phyloP scores from a whole-genome alignment of 108 stramenopile genomes.

The Cyclotella sp. region DNA sequence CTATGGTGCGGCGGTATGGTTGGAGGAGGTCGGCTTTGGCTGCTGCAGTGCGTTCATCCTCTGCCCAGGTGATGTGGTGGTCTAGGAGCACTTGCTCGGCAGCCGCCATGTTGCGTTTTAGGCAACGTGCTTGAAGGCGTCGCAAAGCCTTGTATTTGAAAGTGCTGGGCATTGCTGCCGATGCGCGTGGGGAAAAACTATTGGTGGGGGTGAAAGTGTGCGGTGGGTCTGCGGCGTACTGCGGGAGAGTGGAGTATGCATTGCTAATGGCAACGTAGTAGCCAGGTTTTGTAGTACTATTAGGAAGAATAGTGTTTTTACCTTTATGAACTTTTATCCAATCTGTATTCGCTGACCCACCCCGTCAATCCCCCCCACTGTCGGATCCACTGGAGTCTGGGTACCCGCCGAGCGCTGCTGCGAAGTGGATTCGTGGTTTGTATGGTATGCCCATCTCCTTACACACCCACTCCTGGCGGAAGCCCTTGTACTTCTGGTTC shows the following conservation, averaged over 20 bases:
- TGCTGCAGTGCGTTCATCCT: background rate
- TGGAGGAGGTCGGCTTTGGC: conserved; percentile 3
- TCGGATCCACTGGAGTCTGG: background rate
- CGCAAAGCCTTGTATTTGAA: background rate
- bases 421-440: background rate
- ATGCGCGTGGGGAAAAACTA: background rate
- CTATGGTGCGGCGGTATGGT: background rate
- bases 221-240: conserved; percentile 4
- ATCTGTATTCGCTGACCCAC: background rate
- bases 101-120: no score
- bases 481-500: no score
- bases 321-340: conserved; percentile 2
- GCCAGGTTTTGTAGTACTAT: background rate
- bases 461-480: no score
- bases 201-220: background rate
- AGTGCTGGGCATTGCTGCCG: background rate
- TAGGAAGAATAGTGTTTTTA: background rate
- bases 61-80: conserved; percentile 1
- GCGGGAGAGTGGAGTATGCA: background rate
- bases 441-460: no score
- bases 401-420: background rate
- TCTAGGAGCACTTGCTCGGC: background rate
- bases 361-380: background rate
- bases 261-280: conserved; percentile 4
- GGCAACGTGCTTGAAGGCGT: background rate